Percentiles rank a stretch among this genome's conserved stretches.
Evolutionary conservation across 805 yeast genomes (phyloP).

Genomic region (Ogataea pilisensis): DNA sequence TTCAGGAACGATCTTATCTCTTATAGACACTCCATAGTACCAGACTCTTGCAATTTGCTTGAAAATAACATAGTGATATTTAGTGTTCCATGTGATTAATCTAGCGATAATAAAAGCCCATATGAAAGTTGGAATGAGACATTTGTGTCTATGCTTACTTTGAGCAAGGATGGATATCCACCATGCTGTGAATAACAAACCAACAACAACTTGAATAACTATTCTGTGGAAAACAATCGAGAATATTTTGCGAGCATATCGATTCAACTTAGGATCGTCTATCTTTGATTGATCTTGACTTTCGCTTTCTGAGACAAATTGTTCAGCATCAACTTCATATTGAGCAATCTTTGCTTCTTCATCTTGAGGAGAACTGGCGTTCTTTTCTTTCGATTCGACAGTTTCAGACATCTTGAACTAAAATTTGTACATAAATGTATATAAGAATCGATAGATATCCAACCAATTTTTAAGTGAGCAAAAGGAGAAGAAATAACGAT

Average conservation of each 20-base stretch:
- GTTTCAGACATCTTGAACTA: background rate
- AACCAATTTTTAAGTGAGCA: too few species aligned
- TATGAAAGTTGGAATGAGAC: conserved; percentile 44
- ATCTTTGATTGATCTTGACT: background rate
- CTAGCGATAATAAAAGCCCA: conserved; percentile 40
- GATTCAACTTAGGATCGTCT: background rate
- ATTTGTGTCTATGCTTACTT: conserved; percentile 37
- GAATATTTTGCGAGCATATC: background rate
- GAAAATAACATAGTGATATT: conserved; percentile 19
- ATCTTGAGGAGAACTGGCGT: background rate
- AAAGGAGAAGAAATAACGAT: background rate
- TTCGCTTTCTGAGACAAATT: background rate
- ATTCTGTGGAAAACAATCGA: conserved; percentile 2
- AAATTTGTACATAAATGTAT: background rate
- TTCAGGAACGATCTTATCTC: conserved; percentile 40
- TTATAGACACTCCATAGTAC: conserved; percentile 31
- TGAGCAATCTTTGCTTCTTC: conserved; percentile 1
- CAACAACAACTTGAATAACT: conserved; percentile 6
- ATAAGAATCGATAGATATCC: too few species aligned
- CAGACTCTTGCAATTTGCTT: conserved; percentile 24
- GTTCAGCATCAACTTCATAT: conserved; percentile 3
- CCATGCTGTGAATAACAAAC: conserved; percentile 26
- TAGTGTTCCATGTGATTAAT: conserved; percentile 39
- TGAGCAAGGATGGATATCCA: conserved; percentile 44
- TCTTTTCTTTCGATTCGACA: background rate